These are phyloP conservation scores for Debaryomyces tyrocola DNA, from an alignment of 805 yeast species.

Conservation along the genomic window DNA sequence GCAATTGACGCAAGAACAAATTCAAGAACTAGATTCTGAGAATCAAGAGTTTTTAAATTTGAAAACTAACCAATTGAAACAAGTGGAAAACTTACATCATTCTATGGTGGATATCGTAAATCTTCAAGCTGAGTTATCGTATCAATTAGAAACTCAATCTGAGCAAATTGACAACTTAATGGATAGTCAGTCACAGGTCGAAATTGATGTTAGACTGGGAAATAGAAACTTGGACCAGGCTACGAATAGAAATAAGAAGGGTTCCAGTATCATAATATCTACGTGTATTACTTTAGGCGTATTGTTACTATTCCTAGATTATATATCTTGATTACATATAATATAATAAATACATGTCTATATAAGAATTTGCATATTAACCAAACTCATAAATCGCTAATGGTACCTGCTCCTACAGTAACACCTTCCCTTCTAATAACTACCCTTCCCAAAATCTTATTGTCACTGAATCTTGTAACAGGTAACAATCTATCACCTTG, in stretches of 20 bases:
- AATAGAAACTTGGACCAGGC: constrained; percentile 71
- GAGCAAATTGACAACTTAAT: constrained; percentile 63
- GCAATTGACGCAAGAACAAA: constrained; percentile 50
- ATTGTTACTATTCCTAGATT: constrained; percentile 37
- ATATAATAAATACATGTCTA: not conserved
- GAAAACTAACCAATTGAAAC: constrained; percentile 59
- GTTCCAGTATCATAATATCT: constrained; percentile 38
- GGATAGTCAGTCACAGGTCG: constrained; percentile 67
- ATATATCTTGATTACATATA: constrained; percentile 18
- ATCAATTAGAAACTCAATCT: constrained; percentile 72
- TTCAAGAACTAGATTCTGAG: constrained; percentile 58
- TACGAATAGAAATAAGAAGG: constrained; percentile 56
- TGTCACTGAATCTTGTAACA: constrained; percentile 46
- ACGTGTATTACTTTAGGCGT: constrained; percentile 35
- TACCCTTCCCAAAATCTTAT: constrained; percentile 59
- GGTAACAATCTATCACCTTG: constrained; percentile 51
- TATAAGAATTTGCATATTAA: not conserved
- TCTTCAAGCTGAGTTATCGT: constrained; percentile 70
- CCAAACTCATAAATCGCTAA: constrained; percentile 19
- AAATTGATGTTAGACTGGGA: constrained; percentile 66
- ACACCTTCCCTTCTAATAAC: constrained; percentile 69
- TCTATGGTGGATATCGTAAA: constrained; percentile 73
- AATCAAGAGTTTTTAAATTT: constrained; percentile 54
- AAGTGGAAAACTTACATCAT: constrained; percentile 58
- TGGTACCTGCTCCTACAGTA: constrained; percentile 67